Evolutionary conservation across 1,139 yeast genomes (phyloP).

Genomic region (Suhomyces taliae): DNA sequence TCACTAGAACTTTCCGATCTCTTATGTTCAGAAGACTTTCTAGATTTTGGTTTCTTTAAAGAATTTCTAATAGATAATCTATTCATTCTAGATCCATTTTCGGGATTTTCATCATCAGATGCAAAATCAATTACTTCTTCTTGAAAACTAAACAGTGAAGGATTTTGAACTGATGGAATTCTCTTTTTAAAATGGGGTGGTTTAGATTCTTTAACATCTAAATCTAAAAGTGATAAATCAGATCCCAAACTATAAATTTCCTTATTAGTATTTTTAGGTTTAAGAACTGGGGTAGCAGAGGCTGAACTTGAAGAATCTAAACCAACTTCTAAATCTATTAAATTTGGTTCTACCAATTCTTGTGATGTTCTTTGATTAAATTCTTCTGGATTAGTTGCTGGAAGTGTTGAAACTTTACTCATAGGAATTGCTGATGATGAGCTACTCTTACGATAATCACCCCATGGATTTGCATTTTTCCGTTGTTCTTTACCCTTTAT

Average conservation of each 20-base stretch:
- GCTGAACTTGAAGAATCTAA: slow-evolving; percentile 34
- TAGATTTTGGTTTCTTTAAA: slow-evolving; percentile 35
- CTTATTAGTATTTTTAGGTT: slow-evolving; percentile 14
- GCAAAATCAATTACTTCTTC: slow-evolving; percentile 52
- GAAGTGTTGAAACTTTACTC: slow-evolving; percentile 7
- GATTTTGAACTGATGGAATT: slow-evolving; percentile 31
- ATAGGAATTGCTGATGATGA: slow-evolving; percentile 6
- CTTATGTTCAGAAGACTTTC: slow-evolving; percentile 35
- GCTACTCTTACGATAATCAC: slow-evolving; percentile 14
- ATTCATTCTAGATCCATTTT: slow-evolving; percentile 40
- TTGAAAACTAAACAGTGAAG: slow-evolving; percentile 35
- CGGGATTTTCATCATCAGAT: slow-evolving; percentile 48
- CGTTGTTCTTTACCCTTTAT: slow-evolving; percentile 2
- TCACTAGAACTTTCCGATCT: slow-evolving; percentile 35
- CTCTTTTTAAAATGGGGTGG: slow-evolving; percentile 32
- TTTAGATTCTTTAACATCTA: slow-evolving; percentile 26
- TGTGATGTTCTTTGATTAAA: not conserved
- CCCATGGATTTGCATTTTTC: slow-evolving; percentile 25
- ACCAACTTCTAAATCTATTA: slow-evolving; percentile 44
- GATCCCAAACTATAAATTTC: slow-evolving; percentile 16
- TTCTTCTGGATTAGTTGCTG: not conserved
- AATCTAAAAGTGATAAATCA: slow-evolving; percentile 34
- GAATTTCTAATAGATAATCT: slow-evolving; percentile 44
- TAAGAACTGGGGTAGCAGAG: slow-evolving; percentile 23
- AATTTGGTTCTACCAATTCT: slow-evolving; percentile 18